phyloP scores from a whole-genome alignment of 1,284 basidiomycete genomes.

The Tilletia horrida region DNA sequence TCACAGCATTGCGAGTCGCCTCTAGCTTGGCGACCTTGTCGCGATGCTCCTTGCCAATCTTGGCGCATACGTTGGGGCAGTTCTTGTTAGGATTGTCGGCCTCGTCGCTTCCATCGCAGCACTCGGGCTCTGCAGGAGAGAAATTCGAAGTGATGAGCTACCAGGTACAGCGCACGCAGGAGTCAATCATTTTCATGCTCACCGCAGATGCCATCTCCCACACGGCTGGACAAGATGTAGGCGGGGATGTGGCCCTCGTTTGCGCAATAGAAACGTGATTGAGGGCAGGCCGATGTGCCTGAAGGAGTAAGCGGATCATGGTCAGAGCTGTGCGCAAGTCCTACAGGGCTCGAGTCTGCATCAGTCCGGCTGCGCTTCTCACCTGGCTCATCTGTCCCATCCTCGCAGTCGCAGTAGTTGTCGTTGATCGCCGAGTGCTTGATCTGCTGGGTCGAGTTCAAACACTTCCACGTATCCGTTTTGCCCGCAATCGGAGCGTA shows the following conservation, averaged over 20 bases:
- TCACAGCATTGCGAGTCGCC: constrained; percentile 69
- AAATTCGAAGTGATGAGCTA: background rate
- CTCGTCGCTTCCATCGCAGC: constrained; percentile 98
- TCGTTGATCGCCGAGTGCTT: constrained; percentile 79
- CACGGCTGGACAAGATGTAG: constrained; percentile 72
- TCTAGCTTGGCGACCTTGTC: constrained; percentile 67
- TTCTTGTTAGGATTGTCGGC: constrained; percentile 54
- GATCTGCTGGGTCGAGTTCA: constrained; percentile 46
- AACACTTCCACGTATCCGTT: constrained; percentile 36
- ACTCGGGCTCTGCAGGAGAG: constrained; percentile 69
- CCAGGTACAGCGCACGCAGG: too few relatives aligned
- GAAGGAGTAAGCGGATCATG: constrained; percentile 14
- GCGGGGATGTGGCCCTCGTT: constrained; percentile 85
- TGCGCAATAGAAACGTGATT: constrained; percentile 73
- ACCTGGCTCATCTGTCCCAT: constrained; percentile 90
- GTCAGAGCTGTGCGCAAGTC: background rate
- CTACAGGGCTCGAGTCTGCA: background rate
- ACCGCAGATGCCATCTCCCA: constrained; percentile 96
- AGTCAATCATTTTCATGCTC: too few relatives aligned
- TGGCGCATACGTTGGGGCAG: constrained; percentile 75
- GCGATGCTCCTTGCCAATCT: constrained; percentile 70
- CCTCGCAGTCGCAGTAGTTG: constrained; percentile 88
- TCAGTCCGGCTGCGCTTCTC: background rate
- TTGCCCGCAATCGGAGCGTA: constrained; percentile 21
- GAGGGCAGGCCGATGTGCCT: constrained; percentile 83